Base-by-base conservation (phyloP, 345 rosid genomes). In the Eucalyptus albens region DNA sequence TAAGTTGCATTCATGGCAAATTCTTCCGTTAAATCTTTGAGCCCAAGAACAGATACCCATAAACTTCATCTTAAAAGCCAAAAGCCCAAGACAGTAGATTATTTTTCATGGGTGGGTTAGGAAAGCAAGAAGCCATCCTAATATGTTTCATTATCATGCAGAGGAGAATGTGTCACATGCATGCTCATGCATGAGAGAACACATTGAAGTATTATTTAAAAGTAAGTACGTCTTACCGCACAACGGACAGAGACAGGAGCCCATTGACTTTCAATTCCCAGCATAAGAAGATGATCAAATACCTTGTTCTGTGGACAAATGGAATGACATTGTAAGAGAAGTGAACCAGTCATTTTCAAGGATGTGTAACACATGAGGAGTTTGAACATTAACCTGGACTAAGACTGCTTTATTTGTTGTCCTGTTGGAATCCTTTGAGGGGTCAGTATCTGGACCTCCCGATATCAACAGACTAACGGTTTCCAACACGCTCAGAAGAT, bases 261-360 rank as follows among this genome's bases (percentile, higher is more conserved):
- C 99, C 99, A 98, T 90, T 96, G 97, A 94, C 97, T 97, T 93
- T 97, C 99, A 86, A 97, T 94, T 88, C 99, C 98, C 94, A 98
- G 92, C 94, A 96, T 92, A 40, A 98, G 95, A 62, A 98, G 96
- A 93, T 94, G 90, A 89, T 97, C 99, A 91, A 98, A 92, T 87
- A 96, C 90, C 86, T 96, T 96, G 87, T 94, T 98, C 99, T 98
- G 90, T 93, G 90, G 65, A 86, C 82, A 55, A 89, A 91, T 40
- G 37, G 87, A 90, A 93, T 86, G 26, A 90, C 11, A 50, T 83
- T 49, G 87, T 49, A 86, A 87, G 60, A 91, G 92, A 88, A 86
- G 17, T 33, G 50, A 29, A 29, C 82, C 42, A 42, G 50, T 10
- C 86, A 55, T 49, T 51, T 77, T 29, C 69, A 42, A 86, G 40